Conservation (phyloP, 2,329 filamentous ascomycete genomes). For the Tolypocladium nubicola region DNA sequence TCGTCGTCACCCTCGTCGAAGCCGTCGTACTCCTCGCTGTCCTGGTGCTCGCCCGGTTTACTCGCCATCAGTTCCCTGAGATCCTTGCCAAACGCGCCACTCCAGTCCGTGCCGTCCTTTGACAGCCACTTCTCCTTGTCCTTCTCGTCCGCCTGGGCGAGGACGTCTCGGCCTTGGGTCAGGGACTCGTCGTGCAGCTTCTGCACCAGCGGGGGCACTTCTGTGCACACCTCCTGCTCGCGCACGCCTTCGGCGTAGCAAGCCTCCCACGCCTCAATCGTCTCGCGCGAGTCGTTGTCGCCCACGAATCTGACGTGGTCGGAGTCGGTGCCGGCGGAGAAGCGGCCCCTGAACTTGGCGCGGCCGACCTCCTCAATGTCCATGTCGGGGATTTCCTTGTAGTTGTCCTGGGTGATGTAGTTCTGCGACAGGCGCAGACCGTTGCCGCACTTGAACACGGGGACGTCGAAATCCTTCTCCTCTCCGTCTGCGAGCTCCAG, state of each 20-base stretch:
- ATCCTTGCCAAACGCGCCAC: conserved; percentile 72
- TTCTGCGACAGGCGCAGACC: conserved; percentile 74
- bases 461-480: conserved; percentile 68
- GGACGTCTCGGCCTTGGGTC: conserved; percentile 67
- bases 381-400: conserved; percentile 57
- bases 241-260: conserved; percentile 83
- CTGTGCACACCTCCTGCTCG: conserved; percentile 54
- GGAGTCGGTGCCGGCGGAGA: conserved; percentile 84
- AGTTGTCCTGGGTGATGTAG: conserved; percentile 77
- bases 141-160: conserved; percentile 60
- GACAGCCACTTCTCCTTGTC: conserved; percentile 70
- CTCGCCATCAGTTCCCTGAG: conserved; percentile 41
- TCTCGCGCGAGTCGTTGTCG: conserved; percentile 84
- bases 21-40: conserved; percentile 30
- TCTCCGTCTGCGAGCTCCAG: conserved; percentile 76
- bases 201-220: conserved; percentile 63
- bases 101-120: conserved; percentile 78
- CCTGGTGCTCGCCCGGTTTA: conserved; percentile 13
- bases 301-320: conserved; percentile 75
- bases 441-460: conserved; percentile 77
- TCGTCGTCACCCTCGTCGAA: conserved; percentile 21
- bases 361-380: conserved; percentile 72
- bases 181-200: conserved; percentile 74
- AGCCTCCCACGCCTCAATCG: conserved; percentile 89
- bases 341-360: conserved; percentile 67